phyloP scores from a whole-genome alignment of 257 asterid genomes.

The Solanum okadae region DNA sequence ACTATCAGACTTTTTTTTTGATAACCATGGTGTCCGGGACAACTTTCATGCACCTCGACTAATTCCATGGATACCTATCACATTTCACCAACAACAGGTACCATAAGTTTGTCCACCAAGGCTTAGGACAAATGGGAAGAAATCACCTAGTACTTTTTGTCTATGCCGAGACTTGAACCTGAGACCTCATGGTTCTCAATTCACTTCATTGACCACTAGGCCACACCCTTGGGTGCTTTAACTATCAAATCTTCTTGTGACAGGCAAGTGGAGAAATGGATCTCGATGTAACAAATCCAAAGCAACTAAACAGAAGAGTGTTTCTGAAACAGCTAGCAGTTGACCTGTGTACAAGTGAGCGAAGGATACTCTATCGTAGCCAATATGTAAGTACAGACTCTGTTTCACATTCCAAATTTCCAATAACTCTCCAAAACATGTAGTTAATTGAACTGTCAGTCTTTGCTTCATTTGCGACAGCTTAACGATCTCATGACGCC shows the following conservation, averaged over 20 bases:
- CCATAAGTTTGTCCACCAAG: neutral
- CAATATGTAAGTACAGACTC: constrained; percentile 62
- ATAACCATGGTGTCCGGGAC: neutral
- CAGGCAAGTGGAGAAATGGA: constrained; percentile 91
- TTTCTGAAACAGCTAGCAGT: constrained; percentile 91
- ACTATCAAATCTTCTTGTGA: neutral
- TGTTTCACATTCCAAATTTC: neutral
- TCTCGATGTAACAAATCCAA: constrained; percentile 83
- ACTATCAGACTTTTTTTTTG: neutral
- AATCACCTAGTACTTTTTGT: neutral
- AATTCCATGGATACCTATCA: neutral
- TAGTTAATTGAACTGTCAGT: neutral
- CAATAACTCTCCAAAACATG: neutral
- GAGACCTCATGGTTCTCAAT: neutral
- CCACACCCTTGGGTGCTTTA: neutral
- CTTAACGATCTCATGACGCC: neutral
- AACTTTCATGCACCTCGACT: neutral
- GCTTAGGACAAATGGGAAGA: neutral
- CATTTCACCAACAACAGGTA: neutral
- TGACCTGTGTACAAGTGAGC: constrained; percentile 73
- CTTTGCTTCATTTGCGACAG: neutral
- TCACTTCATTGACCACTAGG: neutral
- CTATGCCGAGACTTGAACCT: neutral
- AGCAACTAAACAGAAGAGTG: constrained; percentile 69
- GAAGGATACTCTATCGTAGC: constrained; percentile 76